A percentile compares a stretch with the other conserved stretches of the same genome.
Evolutionary conservation across 2,329 filamentous ascomycete genomes (phyloP).

Genomic region (Didymella lethalis): DNA sequence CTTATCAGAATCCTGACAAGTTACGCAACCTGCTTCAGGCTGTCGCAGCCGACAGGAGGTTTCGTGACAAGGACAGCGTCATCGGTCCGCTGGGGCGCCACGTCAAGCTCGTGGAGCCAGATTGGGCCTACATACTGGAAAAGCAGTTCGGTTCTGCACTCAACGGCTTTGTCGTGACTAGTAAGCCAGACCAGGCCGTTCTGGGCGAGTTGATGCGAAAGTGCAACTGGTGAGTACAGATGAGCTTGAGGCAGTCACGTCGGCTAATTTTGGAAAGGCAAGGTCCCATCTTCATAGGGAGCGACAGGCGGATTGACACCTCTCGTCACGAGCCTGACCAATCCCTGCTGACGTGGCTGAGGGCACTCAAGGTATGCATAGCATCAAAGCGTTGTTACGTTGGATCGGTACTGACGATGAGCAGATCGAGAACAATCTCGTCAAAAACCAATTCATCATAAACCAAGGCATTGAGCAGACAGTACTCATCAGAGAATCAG

Average conservation of each 20-base stretch:
- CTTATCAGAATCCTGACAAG: constrained; percentile 64
- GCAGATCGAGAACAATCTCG: constrained; percentile 62
- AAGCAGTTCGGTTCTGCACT: constrained; percentile 73
- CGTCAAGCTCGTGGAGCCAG: constrained; percentile 76
- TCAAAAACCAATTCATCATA: constrained; percentile 85
- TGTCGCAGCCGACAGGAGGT: constrained; percentile 75
- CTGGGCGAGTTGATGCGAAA: constrained; percentile 71
- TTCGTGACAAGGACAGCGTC: constrained; percentile 67
- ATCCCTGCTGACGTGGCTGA: constrained; percentile 77
- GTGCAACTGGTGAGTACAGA: constrained; percentile 56
- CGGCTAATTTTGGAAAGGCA: constrained; percentile 42
- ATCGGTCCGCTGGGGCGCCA: constrained; percentile 84
- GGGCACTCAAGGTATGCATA: constrained; percentile 68
- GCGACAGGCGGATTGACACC: constrained; percentile 63
- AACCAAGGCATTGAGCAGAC: constrained; percentile 83
- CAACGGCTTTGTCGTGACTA: constrained; percentile 82
- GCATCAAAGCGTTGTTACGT: not conserved
- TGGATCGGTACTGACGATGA: constrained; percentile 24
- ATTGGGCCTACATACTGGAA: constrained; percentile 87
- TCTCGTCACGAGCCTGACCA: constrained; percentile 75
- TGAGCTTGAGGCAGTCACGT: not conserved
- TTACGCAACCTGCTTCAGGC: constrained; percentile 70
- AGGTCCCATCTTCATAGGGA: constrained; percentile 71
- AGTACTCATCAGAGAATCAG: constrained; percentile 74
- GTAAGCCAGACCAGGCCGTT: constrained; percentile 75